Base-by-base conservation (phyloP, 2,329 filamentous ascomycete genomes). In the Pezicula neosporulosa region DNA sequence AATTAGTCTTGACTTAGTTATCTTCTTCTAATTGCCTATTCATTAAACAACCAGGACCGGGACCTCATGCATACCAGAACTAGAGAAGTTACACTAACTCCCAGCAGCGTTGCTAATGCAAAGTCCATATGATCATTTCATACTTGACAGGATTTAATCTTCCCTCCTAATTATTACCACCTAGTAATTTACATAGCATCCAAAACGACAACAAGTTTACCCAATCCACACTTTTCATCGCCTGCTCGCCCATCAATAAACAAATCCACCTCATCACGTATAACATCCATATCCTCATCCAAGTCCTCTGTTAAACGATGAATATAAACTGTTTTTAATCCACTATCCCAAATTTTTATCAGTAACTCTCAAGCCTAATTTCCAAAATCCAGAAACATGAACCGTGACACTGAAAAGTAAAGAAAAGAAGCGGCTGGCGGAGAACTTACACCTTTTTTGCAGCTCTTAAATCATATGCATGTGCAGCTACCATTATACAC, bases 301-400 rank as follows among this genome's bases (percentile, higher is more conserved):
- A 74, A 58, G 66, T 82, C 79, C 51, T 82, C 78, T 0, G 77
- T 81, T 72, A 72, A 76, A 18, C 78, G 65, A 56, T 73, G 66
- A 3, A 83, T 65, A 59, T 81, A 82, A 0, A 80, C 64, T 0
- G 77, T 81, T 54, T 66, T 72, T 66, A 82, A 72, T 0, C 79
- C 78, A 36, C 43, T 45, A 30, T 2, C 18, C 3, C 16, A 3
- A 28, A 33, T 3, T 21, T 21, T 5, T 21, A 21, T 21, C 21
- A 21, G 21, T 21, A 21, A 21, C 21, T 21, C 21, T 21, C 21
- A 5, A 21, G 3, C 5, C 21, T 5, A 21, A 21, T 3, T 3
- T 21, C 21, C 5, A 30, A 19, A 28, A 30, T 46, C 12, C 19
- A 18, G 19, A 15, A 46, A 46, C 15, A n/a, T 39, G 13, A 9